Percentiles rank a stretch among this genome's conserved stretches.
Evolutionary conservation across 306 rosid species (phyloP).

Genomic region (Calophaca sinica): DNA sequence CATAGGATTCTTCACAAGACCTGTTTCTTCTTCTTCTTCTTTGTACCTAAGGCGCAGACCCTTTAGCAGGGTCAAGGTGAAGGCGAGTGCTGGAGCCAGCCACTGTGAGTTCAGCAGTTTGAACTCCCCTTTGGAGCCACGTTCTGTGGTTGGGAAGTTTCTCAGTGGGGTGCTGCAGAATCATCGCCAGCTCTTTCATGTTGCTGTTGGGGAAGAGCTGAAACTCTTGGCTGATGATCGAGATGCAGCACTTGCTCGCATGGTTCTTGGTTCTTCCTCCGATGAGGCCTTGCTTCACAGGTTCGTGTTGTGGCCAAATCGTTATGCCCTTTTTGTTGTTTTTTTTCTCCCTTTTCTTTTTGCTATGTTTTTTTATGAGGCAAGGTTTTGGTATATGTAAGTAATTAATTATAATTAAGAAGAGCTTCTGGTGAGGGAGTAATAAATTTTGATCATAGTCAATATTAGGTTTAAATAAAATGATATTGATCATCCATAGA

Average conservation of each 20-base stretch:
- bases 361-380: not conserved
- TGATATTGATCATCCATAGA: no score
- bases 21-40: not conserved
- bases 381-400: not conserved
- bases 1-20: constrained; percentile 31
- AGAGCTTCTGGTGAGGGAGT: not conserved
- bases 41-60: not conserved
- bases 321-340: not conserved
- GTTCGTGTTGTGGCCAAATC: constrained; percentile 46
- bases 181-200: constrained; percentile 79
- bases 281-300: constrained; percentile 82
- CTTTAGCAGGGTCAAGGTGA: not conserved
- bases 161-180: constrained; percentile 77
- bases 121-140: constrained; percentile 74
- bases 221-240: constrained; percentile 75
- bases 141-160: constrained; percentile 68
- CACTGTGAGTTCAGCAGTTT: constrained; percentile 61
- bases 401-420: not conserved
- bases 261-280: constrained; percentile 54
- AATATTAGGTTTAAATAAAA: no score
- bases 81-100: constrained; percentile 48
- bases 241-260: constrained; percentile 64
- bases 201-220: constrained; percentile 74
- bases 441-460: not conserved
- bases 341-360: constrained; percentile 2